Evolutionary conservation across 495 filamentous ascomycete species (phyloP), one percentile per base, ranked within the genome.

Genomic region (Hypoxylon lienhwacheense): DNA sequence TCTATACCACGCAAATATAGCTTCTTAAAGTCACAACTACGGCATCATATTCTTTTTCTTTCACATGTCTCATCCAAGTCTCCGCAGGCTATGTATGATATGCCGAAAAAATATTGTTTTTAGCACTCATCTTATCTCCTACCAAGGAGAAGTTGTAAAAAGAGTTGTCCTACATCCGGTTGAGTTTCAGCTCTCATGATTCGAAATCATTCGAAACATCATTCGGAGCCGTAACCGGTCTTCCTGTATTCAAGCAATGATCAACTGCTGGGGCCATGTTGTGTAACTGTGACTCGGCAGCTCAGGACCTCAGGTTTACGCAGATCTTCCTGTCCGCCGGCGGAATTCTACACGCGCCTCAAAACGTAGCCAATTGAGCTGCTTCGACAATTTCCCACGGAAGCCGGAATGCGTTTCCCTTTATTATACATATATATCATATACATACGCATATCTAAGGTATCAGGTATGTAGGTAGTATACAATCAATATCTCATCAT

Each of bases 221-320:
- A n/a, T 46, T 63, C 53, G 59, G 59, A 63, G 53, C 37, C 40
- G 36, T 54, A 33, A 53, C 53, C 59, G 53, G 43, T 46, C 47
- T 62, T 61, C 53, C 53, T 62, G n/a, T 32, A 47, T 44, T 37
- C 52, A 49, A 49, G 53, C 31, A 47, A 47, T 49, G 46, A 62
- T 62, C 53, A 61, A 57, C 52, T 57, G 14, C 51, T 31, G 21
- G 28, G 51, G 34, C 16, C 16, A 47, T 55, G 51, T 36, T 20
- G 26, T 55, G 39, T 51, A 47, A 53, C 53, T 21, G 16, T 24
- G 33, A 39, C 11, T 41, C 45, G 39, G 53, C 21, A 37, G 22
- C 14, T 29, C 20, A 33, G 28, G 29, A 37, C 15, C 14, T 29
- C 20, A 33, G 28, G 29, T 46, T 47, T 39, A 15, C 41, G 47